A percentile compares a stretch with the other conserved stretches of the same genome.
Evolutionary conservation across 1,284 basidiomycete genomes (phyloP).

Genomic region (Grifola frondosa): DNA sequence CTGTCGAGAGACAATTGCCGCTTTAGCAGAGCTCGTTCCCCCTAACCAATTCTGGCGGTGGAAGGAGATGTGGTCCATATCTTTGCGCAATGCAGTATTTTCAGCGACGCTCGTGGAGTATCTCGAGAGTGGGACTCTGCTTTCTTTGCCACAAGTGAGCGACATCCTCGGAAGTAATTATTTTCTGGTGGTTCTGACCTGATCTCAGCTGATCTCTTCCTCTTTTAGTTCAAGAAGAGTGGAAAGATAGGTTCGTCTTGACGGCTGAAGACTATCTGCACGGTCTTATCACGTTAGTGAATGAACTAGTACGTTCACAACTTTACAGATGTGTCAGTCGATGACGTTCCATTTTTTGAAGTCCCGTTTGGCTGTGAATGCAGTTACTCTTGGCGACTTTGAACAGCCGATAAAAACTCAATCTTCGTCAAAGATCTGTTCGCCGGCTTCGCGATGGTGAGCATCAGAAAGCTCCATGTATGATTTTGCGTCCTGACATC

Average conservation of each 20-base stretch:
- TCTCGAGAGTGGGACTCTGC: slow-evolving; percentile 56
- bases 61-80: slow-evolving; percentile 76
- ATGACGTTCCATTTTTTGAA: slow-evolving; percentile 27
- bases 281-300: slow-evolving; percentile 75
- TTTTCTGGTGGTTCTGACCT: not conserved
- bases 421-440: slow-evolving; percentile 82
- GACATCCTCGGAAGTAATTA: slow-evolving; percentile 68
- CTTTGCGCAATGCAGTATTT: slow-evolving; percentile 64
- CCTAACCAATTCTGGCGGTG: slow-evolving; percentile 78
- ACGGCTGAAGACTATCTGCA: slow-evolving; percentile 86
- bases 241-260: slow-evolving; percentile 65
- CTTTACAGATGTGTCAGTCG: slow-evolving; percentile 1
- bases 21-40: slow-evolving; percentile 58
- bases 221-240: slow-evolving; percentile 63
- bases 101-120: slow-evolving; percentile 66
- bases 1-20: slow-evolving; percentile 51
- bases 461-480: slow-evolving; percentile 5
- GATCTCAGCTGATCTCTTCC: not conserved
- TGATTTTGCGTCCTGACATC: not conserved
- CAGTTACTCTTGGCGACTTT: slow-evolving; percentile 80
- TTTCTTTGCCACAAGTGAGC: slow-evolving; percentile 54
- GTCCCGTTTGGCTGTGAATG: slow-evolving; percentile 81
- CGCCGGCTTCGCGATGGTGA: slow-evolving; percentile 79
- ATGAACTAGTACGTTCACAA: slow-evolving; percentile 78
- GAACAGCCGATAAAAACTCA: slow-evolving; percentile 76